Evolutionary conservation across 2,329 filamentous ascomycete species (phyloP), one percentile per base, ranked within the genome.

Genomic region (Microcyclospora pomicola): DNA sequence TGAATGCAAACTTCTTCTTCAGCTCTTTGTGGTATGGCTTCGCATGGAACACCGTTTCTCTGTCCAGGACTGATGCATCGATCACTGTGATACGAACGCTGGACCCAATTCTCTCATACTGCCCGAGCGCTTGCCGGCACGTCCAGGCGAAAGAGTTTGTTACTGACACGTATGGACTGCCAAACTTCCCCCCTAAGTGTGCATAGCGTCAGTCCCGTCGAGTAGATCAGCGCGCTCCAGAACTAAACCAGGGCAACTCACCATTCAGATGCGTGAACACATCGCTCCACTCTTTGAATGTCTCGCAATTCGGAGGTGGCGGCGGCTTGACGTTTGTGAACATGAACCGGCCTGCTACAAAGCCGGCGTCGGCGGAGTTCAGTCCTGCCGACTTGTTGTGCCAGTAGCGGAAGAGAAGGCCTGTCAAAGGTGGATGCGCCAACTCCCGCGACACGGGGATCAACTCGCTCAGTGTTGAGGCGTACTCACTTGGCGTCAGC

Each of bases 11-110:
- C 27, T 36, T 41, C 10, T 40, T 33, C 24, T 34, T 37, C 12
- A 41, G 29, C 28, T 44, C 35, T 4, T 16, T 31, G 15, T 41
- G 39, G 16, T 31, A 42, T 5, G 42, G 42, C n/a, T 2, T 14
- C 2, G 16, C 30, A 27, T 42, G 35, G 16, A 42, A 43, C 10
- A 47, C 34, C 3, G 27, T 27, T 7, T 12, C 15, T n/a, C 24
- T 15, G n/a, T 40, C 37, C 3, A 49, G 15, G 4, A n/a, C 15
- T 10, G 9, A 29, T 6, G 39, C 33, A 27, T 46, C 34, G 31
- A 49, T 47, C 9, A 49, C 31, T 2, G 42, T 27, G 24, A 49
- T 43, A 6, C 30, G 40, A 5, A 37, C 40, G 15, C 41, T 38
- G 5, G 6, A 24, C 2, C 33, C 33, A 2, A 35, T 37, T n/a